These are phyloP conservation scores for Neotropicomus parvogracilis DNA, from an alignment of 1,284 basidiomycete genomes.

Conservation along the genomic window DNA sequence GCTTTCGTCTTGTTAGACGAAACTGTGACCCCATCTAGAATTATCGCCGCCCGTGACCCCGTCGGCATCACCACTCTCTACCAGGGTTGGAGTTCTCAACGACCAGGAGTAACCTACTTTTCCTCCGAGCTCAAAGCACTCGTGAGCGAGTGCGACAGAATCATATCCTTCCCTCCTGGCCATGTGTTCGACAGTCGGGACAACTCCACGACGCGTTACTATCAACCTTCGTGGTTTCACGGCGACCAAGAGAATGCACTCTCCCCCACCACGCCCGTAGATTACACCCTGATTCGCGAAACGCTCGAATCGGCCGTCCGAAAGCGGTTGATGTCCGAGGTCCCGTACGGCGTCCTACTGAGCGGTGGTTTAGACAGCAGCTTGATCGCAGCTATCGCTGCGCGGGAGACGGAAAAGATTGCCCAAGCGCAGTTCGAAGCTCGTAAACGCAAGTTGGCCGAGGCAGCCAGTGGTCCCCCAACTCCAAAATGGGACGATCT, in stretches of 20 bases:
- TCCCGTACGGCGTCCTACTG: constrained; percentile 95
- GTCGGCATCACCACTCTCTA: constrained; percentile 98
- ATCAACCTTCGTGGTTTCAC: constrained; percentile 82
- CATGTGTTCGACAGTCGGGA: constrained; percentile 89
- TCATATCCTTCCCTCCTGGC: constrained; percentile 96
- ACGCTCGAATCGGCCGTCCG: constrained; percentile 89
- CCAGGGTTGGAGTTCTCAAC: constrained; percentile 88
- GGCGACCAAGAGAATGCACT: constrained; percentile 61
- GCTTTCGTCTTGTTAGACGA: constrained; percentile 96
- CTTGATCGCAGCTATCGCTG: constrained; percentile 95
- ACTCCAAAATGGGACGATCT: constrained; percentile 48
- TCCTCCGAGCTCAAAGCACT: constrained; percentile 96
- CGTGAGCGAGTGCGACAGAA: constrained; percentile 89
- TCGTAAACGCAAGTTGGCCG: constrained; percentile 57
- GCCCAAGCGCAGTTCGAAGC: constrained; percentile 74
- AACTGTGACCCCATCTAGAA: constrained; percentile 80
- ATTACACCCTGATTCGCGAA: constrained; percentile 74
- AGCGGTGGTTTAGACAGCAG: constrained; percentile 96
- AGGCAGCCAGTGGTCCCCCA: constrained; percentile 52
- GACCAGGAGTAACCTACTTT: constrained; percentile 87
- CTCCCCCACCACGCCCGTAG: constrained; percentile 61
- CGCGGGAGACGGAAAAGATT: constrained; percentile 93
- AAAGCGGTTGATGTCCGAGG: constrained; percentile 98
- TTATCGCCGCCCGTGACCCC: constrained; percentile 96
- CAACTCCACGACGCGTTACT: constrained; percentile 77